A percentile compares a stretch with the other conserved stretches of the same genome.
These are phyloP conservation scores for Vitis hybrid DNA, from an alignment of 177 flowering plant species.

Conservation along the genomic window DNA sequence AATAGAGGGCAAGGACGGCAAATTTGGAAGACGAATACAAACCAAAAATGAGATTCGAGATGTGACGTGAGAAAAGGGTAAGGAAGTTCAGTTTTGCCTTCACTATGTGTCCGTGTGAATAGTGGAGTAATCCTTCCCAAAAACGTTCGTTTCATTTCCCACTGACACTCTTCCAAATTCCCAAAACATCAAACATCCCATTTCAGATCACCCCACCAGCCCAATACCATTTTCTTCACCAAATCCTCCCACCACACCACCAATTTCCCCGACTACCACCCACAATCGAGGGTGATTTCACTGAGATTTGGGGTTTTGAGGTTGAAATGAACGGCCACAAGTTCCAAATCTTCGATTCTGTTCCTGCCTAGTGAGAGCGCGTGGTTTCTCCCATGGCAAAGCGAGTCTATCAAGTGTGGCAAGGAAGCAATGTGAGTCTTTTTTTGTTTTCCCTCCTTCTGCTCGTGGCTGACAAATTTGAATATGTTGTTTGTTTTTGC, in stretches of 20 bases:
- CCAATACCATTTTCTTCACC: background rate
- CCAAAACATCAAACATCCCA: background rate
- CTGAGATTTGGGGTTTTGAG: background rate
- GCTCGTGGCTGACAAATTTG: background rate
- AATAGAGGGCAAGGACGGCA: too few species aligned
- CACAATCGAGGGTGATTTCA: constrained; percentile 2
- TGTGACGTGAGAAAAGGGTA: too few species aligned
- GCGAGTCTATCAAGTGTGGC: constrained; percentile 68
- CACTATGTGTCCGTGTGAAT: background rate
- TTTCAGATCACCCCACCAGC: background rate
- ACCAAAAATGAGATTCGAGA: too few species aligned
- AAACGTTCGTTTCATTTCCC: background rate
- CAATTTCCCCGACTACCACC: background rate
- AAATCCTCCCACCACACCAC: background rate
- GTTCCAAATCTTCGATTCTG: constrained; percentile 40
- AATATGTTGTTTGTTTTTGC: background rate
- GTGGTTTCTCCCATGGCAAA: constrained; percentile 42
- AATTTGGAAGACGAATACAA: too few species aligned
- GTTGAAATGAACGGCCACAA: constrained; percentile 25
- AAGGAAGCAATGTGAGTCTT: constrained; percentile 57
- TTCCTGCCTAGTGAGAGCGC: constrained; percentile 28
- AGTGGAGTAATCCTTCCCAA: background rate
- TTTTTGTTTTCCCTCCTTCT: background rate
- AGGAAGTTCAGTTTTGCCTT: background rate
- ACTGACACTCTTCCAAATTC: too few species aligned